Evolutionary conservation across 495 filamentous ascomycete genomes (phyloP), one percentile per base, ranked within the genome.

Genomic region (Xylaria acuta): DNA sequence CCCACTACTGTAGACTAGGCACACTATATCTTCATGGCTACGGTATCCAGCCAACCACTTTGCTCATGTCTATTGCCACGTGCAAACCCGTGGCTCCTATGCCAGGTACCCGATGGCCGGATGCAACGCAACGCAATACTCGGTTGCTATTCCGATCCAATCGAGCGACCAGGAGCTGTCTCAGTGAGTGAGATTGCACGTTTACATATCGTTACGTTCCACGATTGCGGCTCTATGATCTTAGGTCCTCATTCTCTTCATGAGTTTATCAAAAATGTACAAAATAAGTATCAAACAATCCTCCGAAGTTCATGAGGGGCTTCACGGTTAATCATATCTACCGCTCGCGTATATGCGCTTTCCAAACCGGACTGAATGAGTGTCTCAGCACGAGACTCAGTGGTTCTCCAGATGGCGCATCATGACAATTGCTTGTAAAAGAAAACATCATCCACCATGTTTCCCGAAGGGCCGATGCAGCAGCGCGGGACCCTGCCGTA

Each of bases 401-500:
- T 7, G 14, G 30, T 40, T 65, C 38, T 51, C 38, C 62, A 32
- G 16, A 27, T 36, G 5, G 56, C n/a, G n/a, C 36, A 6, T 60
- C 18, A 60, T 1, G 9, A 8, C 6, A 82, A 67, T 66, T 82
- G 76, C 70, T 84, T 84, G 66, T 83, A 84, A 67, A 82, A 84
- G 58, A 83, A 81, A 0, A 80, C 80, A 53, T 79, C 77, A 70
- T 80, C 80, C 73, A 77, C 81, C 36, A 76, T 74, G 2, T 58
- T 72, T 58, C 75, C 77, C 18, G 70, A 76, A 9, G 77, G 73
- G 25, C 73, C 67, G 11, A 73, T 74, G 43, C 76, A 79, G 65
- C 81, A 84, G 18, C 74, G 73, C 32, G 82, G 82, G 18, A 83
- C 76, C 64, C 77, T 79, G 60, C 81, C 80, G 25, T 80, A 73